Evolutionary conservation across 306 rosid species (phyloP).

Genomic region (Pyrus communis): DNA sequence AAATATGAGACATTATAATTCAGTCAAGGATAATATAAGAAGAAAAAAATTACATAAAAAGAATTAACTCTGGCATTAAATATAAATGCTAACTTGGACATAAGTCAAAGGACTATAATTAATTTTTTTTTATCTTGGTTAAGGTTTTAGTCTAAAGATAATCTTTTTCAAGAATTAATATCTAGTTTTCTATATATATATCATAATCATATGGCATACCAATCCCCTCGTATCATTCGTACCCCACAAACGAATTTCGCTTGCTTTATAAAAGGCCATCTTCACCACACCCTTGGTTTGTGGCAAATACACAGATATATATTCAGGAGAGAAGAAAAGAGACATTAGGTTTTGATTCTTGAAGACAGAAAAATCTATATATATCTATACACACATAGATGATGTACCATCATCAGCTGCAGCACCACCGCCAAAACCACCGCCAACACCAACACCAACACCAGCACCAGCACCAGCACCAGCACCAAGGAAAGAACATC

Average conservation of each 20-base stretch:
- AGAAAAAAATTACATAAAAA: too few species aligned
- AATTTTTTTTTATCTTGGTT: too few species aligned
- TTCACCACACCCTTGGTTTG: slow-evolving; percentile 26
- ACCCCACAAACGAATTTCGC: not conserved
- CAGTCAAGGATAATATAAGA: too few species aligned
- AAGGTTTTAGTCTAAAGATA: too few species aligned
- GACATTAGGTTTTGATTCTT: not conserved
- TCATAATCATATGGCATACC: too few species aligned
- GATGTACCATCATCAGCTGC: slow-evolving; percentile 51
- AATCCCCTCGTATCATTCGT: not conserved
- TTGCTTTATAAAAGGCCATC: slow-evolving; percentile 49
- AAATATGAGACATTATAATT: too few species aligned
- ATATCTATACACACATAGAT: not conserved
- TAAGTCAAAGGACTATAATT: too few species aligned
- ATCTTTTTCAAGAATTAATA: too few species aligned
- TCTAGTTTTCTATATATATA: too few species aligned
- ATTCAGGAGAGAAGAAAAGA: not conserved
- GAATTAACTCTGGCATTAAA: too few species aligned
- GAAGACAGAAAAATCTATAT: not conserved
- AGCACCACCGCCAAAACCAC: slow-evolving; percentile 21
- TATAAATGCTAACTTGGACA: too few species aligned
- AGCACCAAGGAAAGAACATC: slow-evolving; percentile 45
- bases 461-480: slow-evolving; percentile 10
- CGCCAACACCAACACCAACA: slow-evolving; percentile 12
- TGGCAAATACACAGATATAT: not conserved